Conservation (phyloP, 352 stramenopile species). For the Aphanomyces cochlioides region DNA sequence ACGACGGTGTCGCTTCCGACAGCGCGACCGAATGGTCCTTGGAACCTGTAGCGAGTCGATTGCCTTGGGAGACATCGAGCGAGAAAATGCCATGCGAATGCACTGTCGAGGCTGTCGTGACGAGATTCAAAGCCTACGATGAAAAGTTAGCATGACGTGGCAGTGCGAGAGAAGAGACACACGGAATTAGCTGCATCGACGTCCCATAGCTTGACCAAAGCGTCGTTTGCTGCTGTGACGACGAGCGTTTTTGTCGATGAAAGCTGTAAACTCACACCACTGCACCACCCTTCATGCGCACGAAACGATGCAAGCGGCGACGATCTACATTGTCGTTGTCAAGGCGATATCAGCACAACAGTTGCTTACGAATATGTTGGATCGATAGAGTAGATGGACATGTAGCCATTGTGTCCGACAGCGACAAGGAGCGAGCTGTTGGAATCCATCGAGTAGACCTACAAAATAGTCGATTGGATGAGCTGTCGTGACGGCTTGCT, state of each 20-base stretch:
- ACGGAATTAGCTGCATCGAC: too few species aligned
- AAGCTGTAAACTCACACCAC: constrained; percentile 2
- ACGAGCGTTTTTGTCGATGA: neutral
- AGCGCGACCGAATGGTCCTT: neutral
- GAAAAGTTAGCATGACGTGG: neutral
- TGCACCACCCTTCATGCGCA: constrained; percentile 1
- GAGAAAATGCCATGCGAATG: neutral
- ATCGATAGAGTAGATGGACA: neutral
- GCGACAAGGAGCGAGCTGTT: neutral
- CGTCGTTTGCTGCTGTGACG: constrained; percentile 3
- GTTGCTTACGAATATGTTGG: neutral
- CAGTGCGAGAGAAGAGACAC: neutral
- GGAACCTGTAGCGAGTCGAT: neutral
- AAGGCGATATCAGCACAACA: neutral
- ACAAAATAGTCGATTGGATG: neutral
- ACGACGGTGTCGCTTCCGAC: neutral
- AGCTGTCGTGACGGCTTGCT: neutral
- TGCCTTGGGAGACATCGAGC: neutral
- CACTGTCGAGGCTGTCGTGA: neutral
- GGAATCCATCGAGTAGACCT: constrained; percentile 8
- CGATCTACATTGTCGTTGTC: neutral
- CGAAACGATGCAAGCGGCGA: neutral
- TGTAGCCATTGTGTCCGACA: constrained; percentile 2
- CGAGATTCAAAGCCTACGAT: neutral
- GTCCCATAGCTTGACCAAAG: constrained; percentile 2